These are phyloP conservation scores for Backusella luteola DNA, from an alignment of 192 early-diverging fungal species.

Conservation along the genomic window DNA sequence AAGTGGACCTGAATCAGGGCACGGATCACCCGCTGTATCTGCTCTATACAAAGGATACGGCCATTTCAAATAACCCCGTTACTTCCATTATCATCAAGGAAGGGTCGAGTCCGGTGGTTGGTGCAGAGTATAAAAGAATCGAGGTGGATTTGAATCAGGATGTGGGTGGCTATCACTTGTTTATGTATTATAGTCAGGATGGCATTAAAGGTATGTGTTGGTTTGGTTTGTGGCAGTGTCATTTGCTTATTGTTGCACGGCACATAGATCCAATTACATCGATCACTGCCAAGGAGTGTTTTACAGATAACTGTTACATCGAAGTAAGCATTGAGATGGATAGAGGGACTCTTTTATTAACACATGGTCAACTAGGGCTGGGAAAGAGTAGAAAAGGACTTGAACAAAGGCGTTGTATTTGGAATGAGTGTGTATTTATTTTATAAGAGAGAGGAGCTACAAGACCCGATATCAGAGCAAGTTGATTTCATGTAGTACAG, in stretches of 20 bases:
- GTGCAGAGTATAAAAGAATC: constrained; percentile 40
- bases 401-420: constrained; percentile 25
- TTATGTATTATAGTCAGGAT: constrained; percentile 21
- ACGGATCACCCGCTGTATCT: constrained; percentile 7
- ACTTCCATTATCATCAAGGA: constrained; percentile 44
- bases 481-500: neutral
- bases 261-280: constrained; percentile 21
- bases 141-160: constrained; percentile 40
- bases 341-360: neutral
- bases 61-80: constrained; percentile 29
- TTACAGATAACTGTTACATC: constrained; percentile 26
- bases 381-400: constrained; percentile 25
- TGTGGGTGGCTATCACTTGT: constrained; percentile 25
- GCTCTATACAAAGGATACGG: constrained; percentile 25
- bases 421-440: constrained; percentile 31
- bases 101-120: constrained; percentile 35
- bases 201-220: constrained; percentile 18
- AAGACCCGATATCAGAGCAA: constrained; percentile 25
- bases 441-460: constrained; percentile 9
- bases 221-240: too few species aligned
- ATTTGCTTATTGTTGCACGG: neutral
- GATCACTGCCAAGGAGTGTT: constrained; percentile 26
- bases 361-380: constrained; percentile 21
- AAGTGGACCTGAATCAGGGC: constrained; percentile 20
- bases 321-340: constrained; percentile 12